Percentiles rank a stretch among this genome's conserved stretches.
phyloP scores from a whole-genome alignment of 495 filamentous ascomycete species.

The Halenospora varia region DNA sequence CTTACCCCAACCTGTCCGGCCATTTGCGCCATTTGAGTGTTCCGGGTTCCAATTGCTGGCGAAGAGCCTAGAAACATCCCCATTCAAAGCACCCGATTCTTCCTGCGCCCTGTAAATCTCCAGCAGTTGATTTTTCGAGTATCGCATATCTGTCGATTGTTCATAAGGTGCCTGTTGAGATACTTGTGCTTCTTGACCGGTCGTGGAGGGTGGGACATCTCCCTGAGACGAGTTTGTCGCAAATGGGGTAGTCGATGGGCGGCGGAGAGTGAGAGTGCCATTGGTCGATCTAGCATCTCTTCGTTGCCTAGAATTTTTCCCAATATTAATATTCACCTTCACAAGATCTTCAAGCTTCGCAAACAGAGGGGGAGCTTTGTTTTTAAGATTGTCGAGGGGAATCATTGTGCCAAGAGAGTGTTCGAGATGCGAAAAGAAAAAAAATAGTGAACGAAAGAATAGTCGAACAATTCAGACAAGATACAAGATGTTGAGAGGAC shows the following conservation, averaged over 20 bases:
- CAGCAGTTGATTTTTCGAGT: slow-evolving; percentile 80
- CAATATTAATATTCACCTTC: not conserved
- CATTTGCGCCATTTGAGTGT: slow-evolving; percentile 53
- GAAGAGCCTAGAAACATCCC: slow-evolving; percentile 64
- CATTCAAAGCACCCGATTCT: slow-evolving; percentile 51
- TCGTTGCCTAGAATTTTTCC: slow-evolving; percentile 27
- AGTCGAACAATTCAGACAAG: too few relatives aligned
- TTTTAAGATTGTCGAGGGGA: not conserved
- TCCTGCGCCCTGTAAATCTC: slow-evolving; percentile 64
- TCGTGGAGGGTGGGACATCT: slow-evolving; percentile 12
- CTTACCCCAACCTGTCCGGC: slow-evolving; percentile 69
- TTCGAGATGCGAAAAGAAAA: too few relatives aligned
- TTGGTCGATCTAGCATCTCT: slow-evolving; percentile 21
- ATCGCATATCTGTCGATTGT: slow-evolving; percentile 55
- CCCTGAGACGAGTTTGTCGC: slow-evolving; percentile 51
- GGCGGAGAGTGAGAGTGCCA: slow-evolving; percentile 68
- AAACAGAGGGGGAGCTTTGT: not conserved
- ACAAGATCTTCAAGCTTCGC: not conserved
- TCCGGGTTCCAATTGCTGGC: slow-evolving; percentile 74
- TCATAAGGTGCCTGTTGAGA: slow-evolving; percentile 33
- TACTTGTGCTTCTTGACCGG: slow-evolving; percentile 21
- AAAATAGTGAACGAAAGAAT: too few relatives aligned
- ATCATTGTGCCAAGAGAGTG: not conserved
- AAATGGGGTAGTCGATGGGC: slow-evolving; percentile 60
- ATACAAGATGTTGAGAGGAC: too few relatives aligned